Base-by-base conservation (phyloP, 1,284 basidiomycete species). In the Ganoderma lucidum region DNA sequence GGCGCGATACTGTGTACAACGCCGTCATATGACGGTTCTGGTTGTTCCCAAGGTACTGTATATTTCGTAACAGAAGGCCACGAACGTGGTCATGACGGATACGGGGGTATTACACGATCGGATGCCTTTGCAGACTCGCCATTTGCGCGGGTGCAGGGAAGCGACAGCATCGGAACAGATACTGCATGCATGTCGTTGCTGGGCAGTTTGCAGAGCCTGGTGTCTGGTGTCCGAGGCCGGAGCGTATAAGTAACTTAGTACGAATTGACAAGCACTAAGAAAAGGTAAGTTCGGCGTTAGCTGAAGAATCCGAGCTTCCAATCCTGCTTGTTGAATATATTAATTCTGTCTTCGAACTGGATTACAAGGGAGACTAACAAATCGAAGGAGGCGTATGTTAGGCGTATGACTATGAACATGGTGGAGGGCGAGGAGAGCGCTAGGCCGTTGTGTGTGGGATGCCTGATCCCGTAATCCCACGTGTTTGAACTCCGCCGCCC, bases 401-500 rank as follows among this genome's bases (percentile, higher is more conserved):
- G 23, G 23, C 23, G 23, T 23, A 23, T 23, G 23, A 23, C 23
- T 23, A 23, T 23, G 23, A 23, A 23, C 23, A 23, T 23, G 23
- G 23, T 23, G 23, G n/a, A n/a, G 23, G 23, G 23, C 23, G 23
- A 23, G 35, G 35, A 35, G 35, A 35, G 35, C 35, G 35, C 8
- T 8, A 35, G 23, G 23, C 35, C 3, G 35, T 35, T 35, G 35
- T 35, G 35, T 35, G 4, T 35, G 35, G 35, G 35, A 35, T 8
- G 35, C 35, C 35, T 35, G 35, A 35, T 6, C 15, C 12, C 42
- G 42, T 15, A n/a, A 67, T 73, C 72, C 61, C 72, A 73, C 70
- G 72, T 59, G 62, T 66, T 71, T 32, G 67, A 71, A 70, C 72
- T 71, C 72, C 72, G 72, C 70, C 53, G 60, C 30, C 44, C 65